Evolutionary conservation across 2,329 filamentous ascomycete species (phyloP).

Genomic region (Byssothecium circinans): DNA sequence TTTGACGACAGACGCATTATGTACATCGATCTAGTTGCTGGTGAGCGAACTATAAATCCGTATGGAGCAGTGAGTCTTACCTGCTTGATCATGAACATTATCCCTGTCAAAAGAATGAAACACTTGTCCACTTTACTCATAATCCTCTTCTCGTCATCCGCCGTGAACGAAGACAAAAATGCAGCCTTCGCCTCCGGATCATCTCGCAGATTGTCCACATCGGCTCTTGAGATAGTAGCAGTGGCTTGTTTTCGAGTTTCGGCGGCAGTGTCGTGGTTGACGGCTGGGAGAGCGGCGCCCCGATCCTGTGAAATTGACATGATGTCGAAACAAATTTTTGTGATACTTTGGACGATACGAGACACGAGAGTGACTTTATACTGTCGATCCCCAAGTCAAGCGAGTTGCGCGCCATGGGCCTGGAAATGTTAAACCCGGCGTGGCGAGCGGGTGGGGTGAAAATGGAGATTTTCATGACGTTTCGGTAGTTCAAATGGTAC

Average conservation of each 20-base stretch:
- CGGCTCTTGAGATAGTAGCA: constrained; percentile 12
- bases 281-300: constrained; percentile 1
- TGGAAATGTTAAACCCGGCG: not conserved
- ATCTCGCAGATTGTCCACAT: constrained; percentile 19
- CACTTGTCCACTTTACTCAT: constrained; percentile 26
- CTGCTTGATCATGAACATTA: constrained; percentile 30
- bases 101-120: constrained; percentile 23
- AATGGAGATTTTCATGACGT: constrained; percentile 8
- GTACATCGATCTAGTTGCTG: constrained; percentile 22
- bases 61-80: constrained; percentile 1
- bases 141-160: constrained; percentile 24
- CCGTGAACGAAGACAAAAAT: constrained; percentile 23
- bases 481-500: constrained; percentile 10
- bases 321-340: not conserved
- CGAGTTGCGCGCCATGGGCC: too few relatives aligned
- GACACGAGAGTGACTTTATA: not conserved
- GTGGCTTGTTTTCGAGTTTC: constrained; percentile 13
- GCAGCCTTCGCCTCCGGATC: constrained; percentile 23
- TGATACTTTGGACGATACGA: not conserved
- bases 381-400: not conserved
- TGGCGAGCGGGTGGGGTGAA: not conserved
- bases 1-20: constrained; percentile 26
- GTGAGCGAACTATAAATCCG: not conserved
- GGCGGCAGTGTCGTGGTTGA: constrained; percentile 16
- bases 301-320: constrained; percentile 6